Percentiles rank a stretch among this genome's conserved stretches.
phyloP scores from a whole-genome alignment of 1,284 basidiomycete species.

The Rhodotorula sp. region DNA sequence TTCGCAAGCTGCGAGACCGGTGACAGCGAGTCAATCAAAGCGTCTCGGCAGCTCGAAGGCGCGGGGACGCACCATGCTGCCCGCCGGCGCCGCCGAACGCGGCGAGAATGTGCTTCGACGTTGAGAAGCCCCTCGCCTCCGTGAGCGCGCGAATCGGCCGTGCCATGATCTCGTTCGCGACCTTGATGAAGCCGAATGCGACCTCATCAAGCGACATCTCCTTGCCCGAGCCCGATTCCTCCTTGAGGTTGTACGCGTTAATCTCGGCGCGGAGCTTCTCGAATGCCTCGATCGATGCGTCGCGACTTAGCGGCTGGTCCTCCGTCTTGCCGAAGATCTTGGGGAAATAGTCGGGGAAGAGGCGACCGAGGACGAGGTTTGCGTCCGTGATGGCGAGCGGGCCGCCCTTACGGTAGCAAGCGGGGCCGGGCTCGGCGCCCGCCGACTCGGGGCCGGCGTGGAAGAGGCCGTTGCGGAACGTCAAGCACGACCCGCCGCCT shows the following conservation, averaged over 20 bases:
- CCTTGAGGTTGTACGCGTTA: slow-evolving; percentile 53
- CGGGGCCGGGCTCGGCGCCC: slow-evolving; percentile 70
- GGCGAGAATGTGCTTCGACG: slow-evolving; percentile 33
- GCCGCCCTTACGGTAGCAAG: slow-evolving; percentile 76
- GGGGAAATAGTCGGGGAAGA: slow-evolving; percentile 68
- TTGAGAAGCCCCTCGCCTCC: slow-evolving; percentile 41
- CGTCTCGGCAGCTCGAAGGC: not conserved
- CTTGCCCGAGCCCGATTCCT: slow-evolving; percentile 17
- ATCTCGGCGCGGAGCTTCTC: slow-evolving; percentile 67
- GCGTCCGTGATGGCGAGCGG: slow-evolving; percentile 84
- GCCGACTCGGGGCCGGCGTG: slow-evolving; percentile 54
- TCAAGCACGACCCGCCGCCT: slow-evolving; percentile 79
- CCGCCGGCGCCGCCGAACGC: slow-evolving; percentile 60
- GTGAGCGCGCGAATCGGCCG: slow-evolving; percentile 43
- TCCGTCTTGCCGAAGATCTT: slow-evolving; percentile 81
- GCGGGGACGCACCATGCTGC: slow-evolving; percentile 62
- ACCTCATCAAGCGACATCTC: slow-evolving; percentile 77
- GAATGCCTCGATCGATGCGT: slow-evolving; percentile 67
- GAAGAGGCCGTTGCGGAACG: slow-evolving; percentile 68
- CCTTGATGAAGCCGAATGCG: slow-evolving; percentile 74
- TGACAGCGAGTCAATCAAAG: not conserved
- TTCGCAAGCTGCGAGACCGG: slow-evolving; percentile 56
- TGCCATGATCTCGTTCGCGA: slow-evolving; percentile 39
- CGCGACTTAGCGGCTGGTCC: slow-evolving; percentile 74
- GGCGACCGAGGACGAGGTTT: slow-evolving; percentile 76